Evolutionary conservation across 768 basidiomycete genomes (phyloP).

Genomic region (Royoungia palumana): DNA sequence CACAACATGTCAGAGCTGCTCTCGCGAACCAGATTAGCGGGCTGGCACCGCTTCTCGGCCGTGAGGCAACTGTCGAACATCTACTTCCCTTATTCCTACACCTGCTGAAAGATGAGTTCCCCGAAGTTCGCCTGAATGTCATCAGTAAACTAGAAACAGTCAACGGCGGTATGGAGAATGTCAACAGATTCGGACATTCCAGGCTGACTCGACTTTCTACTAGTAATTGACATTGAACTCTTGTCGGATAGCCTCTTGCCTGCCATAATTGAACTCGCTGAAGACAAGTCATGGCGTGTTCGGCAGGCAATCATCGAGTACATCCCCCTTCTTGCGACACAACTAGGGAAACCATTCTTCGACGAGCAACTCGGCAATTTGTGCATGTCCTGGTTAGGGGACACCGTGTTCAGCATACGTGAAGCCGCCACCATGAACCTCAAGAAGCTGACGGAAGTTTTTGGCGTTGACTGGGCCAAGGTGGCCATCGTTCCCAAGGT

Average conservation of each 20-base stretch:
- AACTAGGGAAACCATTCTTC: slow-evolving; percentile 94
- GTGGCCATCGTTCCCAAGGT: slow-evolving; percentile 94
- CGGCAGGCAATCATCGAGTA: slow-evolving; percentile 99
- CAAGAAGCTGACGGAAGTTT: slow-evolving; percentile 96
- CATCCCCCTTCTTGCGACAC: slow-evolving; percentile 97
- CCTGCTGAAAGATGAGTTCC: slow-evolving; percentile 96
- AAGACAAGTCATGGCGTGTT: slow-evolving; percentile 99
- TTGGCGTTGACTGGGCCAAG: slow-evolving; percentile 97
- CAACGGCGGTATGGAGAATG: slow-evolving; percentile 65
- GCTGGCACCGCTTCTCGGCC: slow-evolving; percentile 89
- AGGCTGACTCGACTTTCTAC: slow-evolving; percentile 8
- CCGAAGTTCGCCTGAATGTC: slow-evolving; percentile 94
- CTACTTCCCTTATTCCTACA: slow-evolving; percentile 96
- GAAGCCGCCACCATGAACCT: slow-evolving; percentile 98
- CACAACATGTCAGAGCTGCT: slow-evolving; percentile 96
- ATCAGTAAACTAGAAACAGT: slow-evolving; percentile 98
- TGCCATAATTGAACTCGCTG: slow-evolving; percentile 95
- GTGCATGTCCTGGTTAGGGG: slow-evolving; percentile 99
- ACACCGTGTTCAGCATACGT: slow-evolving; percentile 96
- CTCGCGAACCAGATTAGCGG: slow-evolving; percentile 96
- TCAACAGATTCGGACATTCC: slow-evolving; percentile 1
- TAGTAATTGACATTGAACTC: slow-evolving; percentile 97
- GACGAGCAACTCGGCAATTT: slow-evolving; percentile 95
- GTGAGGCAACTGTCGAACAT: slow-evolving; percentile 92
- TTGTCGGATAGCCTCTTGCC: slow-evolving; percentile 93